Conservation (phyloP, 2,329 filamentous ascomycete species). For the Fusarium tupiense region DNA sequence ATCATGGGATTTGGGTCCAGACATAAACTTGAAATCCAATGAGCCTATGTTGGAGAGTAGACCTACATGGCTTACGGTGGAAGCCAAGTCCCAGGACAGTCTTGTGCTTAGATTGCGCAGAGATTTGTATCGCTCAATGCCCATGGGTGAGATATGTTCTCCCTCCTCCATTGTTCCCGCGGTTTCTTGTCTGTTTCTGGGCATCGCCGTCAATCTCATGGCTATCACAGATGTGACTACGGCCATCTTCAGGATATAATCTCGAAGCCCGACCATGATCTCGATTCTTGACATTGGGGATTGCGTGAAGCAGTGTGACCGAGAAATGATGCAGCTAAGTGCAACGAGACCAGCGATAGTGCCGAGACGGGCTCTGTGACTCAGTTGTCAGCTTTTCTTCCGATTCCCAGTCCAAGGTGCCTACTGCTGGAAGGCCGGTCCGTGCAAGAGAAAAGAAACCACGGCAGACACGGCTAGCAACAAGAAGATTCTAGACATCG, state of each 20-base stretch:
- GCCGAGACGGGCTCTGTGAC: conserved; percentile 28
- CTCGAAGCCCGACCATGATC: conserved; percentile 18
- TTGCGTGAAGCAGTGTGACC: background rate
- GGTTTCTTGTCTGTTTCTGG: background rate
- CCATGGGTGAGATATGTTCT: background rate
- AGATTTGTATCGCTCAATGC: background rate
- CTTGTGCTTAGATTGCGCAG: background rate
- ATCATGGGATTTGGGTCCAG: conserved; percentile 16
- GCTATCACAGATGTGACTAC: conserved; percentile 11
- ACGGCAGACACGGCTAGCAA: conserved; percentile 24
- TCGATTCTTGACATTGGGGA: background rate
- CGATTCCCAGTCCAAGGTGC: background rate
- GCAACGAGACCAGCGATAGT: conserved; percentile 10
- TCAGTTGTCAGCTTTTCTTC: conserved; percentile 24
- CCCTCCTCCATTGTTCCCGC: conserved; percentile 12
- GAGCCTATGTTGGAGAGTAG: conserved; percentile 3
- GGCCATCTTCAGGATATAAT: conserved; percentile 14
- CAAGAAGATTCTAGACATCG: conserved; percentile 11
- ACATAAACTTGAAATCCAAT: conserved; percentile 22
- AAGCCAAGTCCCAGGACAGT: conserved; percentile 5
- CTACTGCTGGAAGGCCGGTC: conserved; percentile 32
- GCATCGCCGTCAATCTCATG: background rate
- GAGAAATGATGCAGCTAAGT: conserved; percentile 10
- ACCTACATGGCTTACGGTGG: background rate
- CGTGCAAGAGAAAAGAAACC: conserved; percentile 20